Conservation (phyloP, 768 basidiomycete genomes). For the Boletellus emodensis region DNA sequence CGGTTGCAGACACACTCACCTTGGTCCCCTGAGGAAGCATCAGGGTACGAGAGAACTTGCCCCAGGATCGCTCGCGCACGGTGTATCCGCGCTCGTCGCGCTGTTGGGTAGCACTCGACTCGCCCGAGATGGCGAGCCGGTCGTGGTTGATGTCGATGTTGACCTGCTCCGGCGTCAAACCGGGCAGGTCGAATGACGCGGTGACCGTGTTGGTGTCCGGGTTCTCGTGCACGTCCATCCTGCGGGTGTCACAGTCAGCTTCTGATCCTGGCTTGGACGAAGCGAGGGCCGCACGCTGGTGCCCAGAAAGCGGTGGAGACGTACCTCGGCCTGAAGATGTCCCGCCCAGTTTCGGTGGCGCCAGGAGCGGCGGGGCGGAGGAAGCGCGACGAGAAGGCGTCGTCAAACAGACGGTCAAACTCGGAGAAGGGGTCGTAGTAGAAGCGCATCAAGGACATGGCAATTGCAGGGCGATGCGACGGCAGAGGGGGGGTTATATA, state of each 20-base stretch:
- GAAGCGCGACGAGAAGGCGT: slow-evolving; percentile 30
- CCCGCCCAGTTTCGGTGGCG: slow-evolving; percentile 7
- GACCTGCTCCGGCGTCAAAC: slow-evolving; percentile 47
- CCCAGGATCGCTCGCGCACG: slow-evolving; percentile 44
- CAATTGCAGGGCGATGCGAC: background rate
- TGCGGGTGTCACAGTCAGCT: slow-evolving; percentile 15
- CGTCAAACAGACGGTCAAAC: slow-evolving; percentile 43
- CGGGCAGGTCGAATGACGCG: slow-evolving; percentile 57
- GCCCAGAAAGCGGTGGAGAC: background rate
- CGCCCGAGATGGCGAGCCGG: slow-evolving; percentile 49
- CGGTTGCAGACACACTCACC: slow-evolving; percentile 23
- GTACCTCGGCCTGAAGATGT: slow-evolving; percentile 33
- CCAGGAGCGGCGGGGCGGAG: slow-evolving; percentile 9
- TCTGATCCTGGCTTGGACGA: no score
- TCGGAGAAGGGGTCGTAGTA: slow-evolving; percentile 40
- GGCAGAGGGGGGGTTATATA: background rate
- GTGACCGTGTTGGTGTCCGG: slow-evolving; percentile 44
- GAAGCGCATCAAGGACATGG: slow-evolving; percentile 26
- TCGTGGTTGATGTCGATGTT: slow-evolving; percentile 49
- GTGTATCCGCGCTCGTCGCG: slow-evolving; percentile 34
- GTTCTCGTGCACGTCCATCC: slow-evolving; percentile 56
- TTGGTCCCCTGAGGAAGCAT: slow-evolving; percentile 47
- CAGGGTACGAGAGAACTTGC: slow-evolving; percentile 47
- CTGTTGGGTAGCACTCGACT: slow-evolving; percentile 34
- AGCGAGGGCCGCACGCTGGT: no score